A percentile compares a stretch with the other conserved stretches of the same genome.
phyloP scores from a whole-genome alignment of 768 basidiomycete genomes.

The Phaeotremella fagi region DNA sequence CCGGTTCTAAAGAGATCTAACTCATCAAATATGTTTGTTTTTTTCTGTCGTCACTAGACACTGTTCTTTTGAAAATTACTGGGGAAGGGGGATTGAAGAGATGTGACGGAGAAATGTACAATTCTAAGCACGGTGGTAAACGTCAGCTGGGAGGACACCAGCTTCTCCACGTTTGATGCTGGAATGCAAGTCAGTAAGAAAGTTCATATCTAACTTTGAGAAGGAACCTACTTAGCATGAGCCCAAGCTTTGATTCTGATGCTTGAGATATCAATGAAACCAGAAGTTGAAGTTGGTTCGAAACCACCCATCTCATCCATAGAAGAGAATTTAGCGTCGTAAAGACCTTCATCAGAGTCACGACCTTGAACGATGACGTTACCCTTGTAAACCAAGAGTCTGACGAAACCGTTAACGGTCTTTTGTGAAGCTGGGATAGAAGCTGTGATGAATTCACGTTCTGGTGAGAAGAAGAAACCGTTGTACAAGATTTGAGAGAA shows the following conservation, averaged over 20 bases:
- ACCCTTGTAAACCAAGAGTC: constrained; percentile 90
- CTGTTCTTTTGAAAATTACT: too few relatives aligned
- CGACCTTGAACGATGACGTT: constrained; percentile 93
- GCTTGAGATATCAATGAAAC: constrained; percentile 95
- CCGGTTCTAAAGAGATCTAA: too few relatives aligned
- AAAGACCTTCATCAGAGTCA: constrained; percentile 79
- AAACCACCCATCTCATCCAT: constrained; percentile 99
- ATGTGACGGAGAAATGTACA: too few relatives aligned
- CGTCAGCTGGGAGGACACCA: constrained; percentile 70
- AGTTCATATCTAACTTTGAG: constrained; percentile 51
- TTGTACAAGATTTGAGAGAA: constrained; percentile 92
- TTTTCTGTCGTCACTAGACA: too few relatives aligned
- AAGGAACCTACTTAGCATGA: constrained; percentile 10
- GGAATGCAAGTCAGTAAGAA: constrained; percentile 53
- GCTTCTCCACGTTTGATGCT: constrained; percentile 71
- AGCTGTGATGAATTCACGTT: constrained; percentile 88
- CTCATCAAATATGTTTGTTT: too few relatives aligned
- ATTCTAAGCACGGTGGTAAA: constrained; percentile 53
- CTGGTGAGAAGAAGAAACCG: constrained; percentile 99
- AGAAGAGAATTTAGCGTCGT: constrained; percentile 89
- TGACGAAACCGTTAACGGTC: constrained; percentile 90
- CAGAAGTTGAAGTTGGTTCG: constrained; percentile 88
- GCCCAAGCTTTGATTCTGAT: constrained; percentile 95
- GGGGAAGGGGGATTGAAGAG: too few relatives aligned
- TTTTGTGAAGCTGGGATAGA: constrained; percentile 89